Evolutionary conservation across 2,329 filamentous ascomycete species (phyloP), one percentile per base, ranked within the genome.

Genomic region (Arachnopeziza araneosa): DNA sequence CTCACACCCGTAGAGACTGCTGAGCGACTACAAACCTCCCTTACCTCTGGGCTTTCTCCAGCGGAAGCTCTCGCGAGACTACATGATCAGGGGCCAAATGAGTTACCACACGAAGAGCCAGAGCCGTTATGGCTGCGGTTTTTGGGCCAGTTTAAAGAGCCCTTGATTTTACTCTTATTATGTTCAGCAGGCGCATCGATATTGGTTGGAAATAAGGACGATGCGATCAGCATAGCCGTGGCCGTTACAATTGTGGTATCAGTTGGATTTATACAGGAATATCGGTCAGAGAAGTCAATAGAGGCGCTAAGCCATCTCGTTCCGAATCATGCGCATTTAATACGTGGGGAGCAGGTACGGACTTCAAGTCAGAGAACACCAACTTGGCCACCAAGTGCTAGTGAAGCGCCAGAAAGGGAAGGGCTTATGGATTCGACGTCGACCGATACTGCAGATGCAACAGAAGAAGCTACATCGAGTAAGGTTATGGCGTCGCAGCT

Each of bases 231-330:
- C 75, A 99, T 99, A 71, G 90, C 93, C 0, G 87, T 96, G 32
- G 95, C 95, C 1, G 95, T 99, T 23, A 96, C 93, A 24, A 99
- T 99, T 68, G 95, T 99, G 6, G 93, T 99, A 24, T 89, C 89
- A 0, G 95, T 99, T 50, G 95, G 93, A 1, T 99, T 99, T 68
- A 86, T 98, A 56, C 95, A 99, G 73, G 95, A 99, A 76, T 99
- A 99, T 74, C 83, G 95, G 61, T 98, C 95, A 8, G 95, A 99
- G 73, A 96, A 99, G 75, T 98, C 93, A 2, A 86, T 99, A 66
- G 95, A 99, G 75, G 95, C 95, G 22, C 79, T 99, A 67, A 97
- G 90, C 71, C 91, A 95, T 69, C 79, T 99, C 24, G 93, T 99
- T 0, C 96, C 95, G 26, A 96, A 98, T 73, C 91, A 93, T 73